A percentile compares a stretch with the other conserved stretches of the same genome.
Evolutionary conservation across 2,329 filamentous ascomycete species (phyloP).

Genomic region (Diplodia scrobiculata): DNA sequence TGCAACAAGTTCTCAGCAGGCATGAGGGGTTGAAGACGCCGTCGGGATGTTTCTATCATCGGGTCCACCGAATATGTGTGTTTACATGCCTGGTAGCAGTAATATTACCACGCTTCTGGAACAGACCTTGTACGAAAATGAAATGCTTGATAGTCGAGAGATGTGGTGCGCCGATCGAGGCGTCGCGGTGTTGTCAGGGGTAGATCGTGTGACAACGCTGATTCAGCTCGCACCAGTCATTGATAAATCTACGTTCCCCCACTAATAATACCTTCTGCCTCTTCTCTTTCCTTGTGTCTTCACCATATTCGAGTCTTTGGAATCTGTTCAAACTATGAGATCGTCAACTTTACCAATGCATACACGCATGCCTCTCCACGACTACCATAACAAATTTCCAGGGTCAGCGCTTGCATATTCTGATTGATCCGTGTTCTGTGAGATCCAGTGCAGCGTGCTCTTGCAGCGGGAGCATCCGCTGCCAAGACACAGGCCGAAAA

Average conservation of each 20-base stretch:
- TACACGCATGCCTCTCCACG: background rate
- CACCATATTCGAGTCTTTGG: background rate
- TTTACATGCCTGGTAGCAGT: no score
- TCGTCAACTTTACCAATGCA: background rate
- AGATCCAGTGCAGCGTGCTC: no score
- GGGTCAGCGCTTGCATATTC: background rate
- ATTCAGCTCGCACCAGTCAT: background rate
- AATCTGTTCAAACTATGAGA: background rate
- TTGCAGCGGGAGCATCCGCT: background rate
- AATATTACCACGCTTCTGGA: no score
- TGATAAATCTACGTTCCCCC: constrained; percentile 8
- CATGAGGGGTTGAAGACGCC: no score
- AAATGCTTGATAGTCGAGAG: background rate
- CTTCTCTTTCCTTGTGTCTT: background rate
- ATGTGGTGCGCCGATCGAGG: background rate
- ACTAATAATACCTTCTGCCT: background rate
- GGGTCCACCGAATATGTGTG: no score
- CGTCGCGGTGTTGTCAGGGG: background rate
- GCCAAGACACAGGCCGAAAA: background rate
- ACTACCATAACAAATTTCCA: background rate
- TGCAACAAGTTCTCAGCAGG: no score
- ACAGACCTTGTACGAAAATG: no score
- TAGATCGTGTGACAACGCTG: background rate
- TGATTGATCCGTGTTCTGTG: background rate
- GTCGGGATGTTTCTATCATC: no score